phyloP scores from a whole-genome alignment of 108 stramenopile species.

The Parmales sp. region DNA sequence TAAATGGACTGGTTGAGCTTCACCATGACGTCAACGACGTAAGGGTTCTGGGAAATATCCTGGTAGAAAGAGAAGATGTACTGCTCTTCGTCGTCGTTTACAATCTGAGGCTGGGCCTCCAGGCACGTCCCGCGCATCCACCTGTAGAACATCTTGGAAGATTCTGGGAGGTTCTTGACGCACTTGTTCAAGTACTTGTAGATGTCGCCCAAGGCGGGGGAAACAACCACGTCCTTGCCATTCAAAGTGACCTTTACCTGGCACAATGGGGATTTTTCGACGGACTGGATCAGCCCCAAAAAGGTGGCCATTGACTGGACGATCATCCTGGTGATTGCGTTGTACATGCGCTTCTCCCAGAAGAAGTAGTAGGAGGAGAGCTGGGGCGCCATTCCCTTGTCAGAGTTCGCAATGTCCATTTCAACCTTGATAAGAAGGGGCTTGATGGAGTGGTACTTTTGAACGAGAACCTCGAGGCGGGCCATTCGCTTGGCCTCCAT shows the following conservation, averaged over 20 bases:
- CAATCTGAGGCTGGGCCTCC: slow-evolving; percentile 24
- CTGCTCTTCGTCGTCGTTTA: slow-evolving; percentile 47
- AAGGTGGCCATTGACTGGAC: slow-evolving; percentile 44
- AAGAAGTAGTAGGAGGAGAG: slow-evolving; percentile 46
- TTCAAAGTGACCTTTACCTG: slow-evolving; percentile 34
- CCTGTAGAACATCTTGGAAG: slow-evolving; percentile 41
- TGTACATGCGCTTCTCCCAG: slow-evolving; percentile 60
- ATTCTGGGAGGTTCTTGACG: slow-evolving; percentile 33
- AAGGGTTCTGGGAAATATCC: slow-evolving; percentile 43
- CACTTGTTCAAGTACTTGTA: slow-evolving; percentile 40
- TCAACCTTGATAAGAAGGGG: slow-evolving; percentile 49
- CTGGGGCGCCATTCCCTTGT: slow-evolving; percentile 31
- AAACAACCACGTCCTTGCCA: slow-evolving; percentile 42
- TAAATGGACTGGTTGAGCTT: slow-evolving; percentile 30
- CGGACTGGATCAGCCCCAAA: slow-evolving; percentile 34
- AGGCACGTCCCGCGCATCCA: slow-evolving; percentile 61
- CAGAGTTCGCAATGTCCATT: slow-evolving; percentile 39
- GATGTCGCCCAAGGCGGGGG: slow-evolving; percentile 41
- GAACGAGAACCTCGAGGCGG: slow-evolving; percentile 34
- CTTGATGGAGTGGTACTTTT: slow-evolving; percentile 46
- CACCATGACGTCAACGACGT: slow-evolving; percentile 41
- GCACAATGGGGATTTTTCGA: slow-evolving; percentile 34
- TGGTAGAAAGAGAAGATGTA: slow-evolving; percentile 44
- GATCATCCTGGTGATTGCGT: slow-evolving; percentile 52
- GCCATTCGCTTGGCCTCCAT: slow-evolving; percentile 38